Evolutionary conservation across 2,329 filamentous ascomycete genomes (phyloP).

Genomic region (Paraconiothyrium sp.): DNA sequence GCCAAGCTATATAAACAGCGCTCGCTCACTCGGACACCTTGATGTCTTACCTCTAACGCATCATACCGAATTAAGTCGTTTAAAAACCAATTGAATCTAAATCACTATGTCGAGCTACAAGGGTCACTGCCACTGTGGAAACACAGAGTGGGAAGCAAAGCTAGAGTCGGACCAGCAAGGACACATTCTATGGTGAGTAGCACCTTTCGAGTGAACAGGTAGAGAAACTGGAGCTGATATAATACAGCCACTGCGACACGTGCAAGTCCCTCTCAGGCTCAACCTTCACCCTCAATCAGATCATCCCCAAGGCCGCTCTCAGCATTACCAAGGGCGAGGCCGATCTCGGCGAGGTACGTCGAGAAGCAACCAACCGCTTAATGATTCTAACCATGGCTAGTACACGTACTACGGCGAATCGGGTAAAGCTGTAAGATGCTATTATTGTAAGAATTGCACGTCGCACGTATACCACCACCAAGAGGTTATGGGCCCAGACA

Average conservation of each 20-base stretch:
- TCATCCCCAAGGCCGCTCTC: constrained; percentile 60
- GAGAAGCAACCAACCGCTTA: too few species aligned
- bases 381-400: too few species aligned
- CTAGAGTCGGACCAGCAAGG: constrained; percentile 56
- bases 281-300: constrained; percentile 64
- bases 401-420: constrained; percentile 68
- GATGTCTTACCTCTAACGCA: constrained; percentile 15
- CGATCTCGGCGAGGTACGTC: constrained; percentile 48
- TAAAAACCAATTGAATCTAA: constrained; percentile 22
- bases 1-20: constrained; percentile 3
- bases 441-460: constrained; percentile 67
- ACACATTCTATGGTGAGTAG: constrained; percentile 58
- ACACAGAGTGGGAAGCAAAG: constrained; percentile 62
- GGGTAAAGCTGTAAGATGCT: constrained; percentile 65
- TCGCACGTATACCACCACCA: constrained; percentile 66
- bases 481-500: constrained; percentile 60
- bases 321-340: constrained; percentile 62
- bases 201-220: neutral
- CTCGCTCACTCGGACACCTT: constrained; percentile 14
- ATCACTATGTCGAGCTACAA: constrained; percentile 56
- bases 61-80: constrained; percentile 7
- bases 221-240: neutral
- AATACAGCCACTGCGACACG: constrained; percentile 64
- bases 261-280: constrained; percentile 64
- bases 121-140: constrained; percentile 66